These are phyloP conservation scores for Backusella luteola DNA, from an alignment of 192 early-diverging fungal species.

Conservation along the genomic window DNA sequence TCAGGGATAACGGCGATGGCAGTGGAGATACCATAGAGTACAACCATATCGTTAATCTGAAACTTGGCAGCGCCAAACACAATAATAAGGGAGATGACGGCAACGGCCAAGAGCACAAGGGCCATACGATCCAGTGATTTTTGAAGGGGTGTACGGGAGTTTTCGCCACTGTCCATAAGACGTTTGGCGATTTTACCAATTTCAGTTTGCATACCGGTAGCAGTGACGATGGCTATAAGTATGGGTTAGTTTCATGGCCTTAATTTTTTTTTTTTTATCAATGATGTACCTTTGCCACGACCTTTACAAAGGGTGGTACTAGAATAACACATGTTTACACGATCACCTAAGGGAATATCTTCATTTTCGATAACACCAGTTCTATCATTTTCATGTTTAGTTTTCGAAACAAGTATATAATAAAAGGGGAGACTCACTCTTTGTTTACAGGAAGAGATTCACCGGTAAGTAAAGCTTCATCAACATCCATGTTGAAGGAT, in stretches of 20 bases:
- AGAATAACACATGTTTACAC: conserved; percentile 91
- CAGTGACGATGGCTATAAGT: conserved; percentile 70
- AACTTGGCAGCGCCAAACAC: conserved; percentile 77
- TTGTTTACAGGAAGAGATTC: conserved; percentile 87
- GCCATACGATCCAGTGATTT: conserved; percentile 74
- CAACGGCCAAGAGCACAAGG: conserved; percentile 69
- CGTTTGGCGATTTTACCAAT: conserved; percentile 90
- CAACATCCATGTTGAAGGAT: conserved; percentile 87
- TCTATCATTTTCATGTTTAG: conserved; percentile 9
- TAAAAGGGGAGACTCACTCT: conserved; percentile 31
- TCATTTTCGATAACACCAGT: conserved; percentile 61
- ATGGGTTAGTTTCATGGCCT: neutral
- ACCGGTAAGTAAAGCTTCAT: conserved; percentile 92
- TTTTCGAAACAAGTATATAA: neutral
- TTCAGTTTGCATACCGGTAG: conserved; percentile 82
- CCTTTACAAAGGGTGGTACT: conserved; percentile 88
- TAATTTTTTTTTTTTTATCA: neutral
- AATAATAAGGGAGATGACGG: conserved; percentile 76
- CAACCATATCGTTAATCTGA: conserved; percentile 53
- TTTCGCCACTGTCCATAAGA: conserved; percentile 57
- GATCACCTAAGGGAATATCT: conserved; percentile 81
- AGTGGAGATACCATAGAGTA: conserved; percentile 79
- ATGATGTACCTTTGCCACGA: conserved; percentile 59
- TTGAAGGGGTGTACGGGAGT: conserved; percentile 63
- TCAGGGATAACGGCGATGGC: conserved; percentile 97